phyloP scores from a whole-genome alignment of 305 asterid species.

The Ajuga reptans region DNA sequence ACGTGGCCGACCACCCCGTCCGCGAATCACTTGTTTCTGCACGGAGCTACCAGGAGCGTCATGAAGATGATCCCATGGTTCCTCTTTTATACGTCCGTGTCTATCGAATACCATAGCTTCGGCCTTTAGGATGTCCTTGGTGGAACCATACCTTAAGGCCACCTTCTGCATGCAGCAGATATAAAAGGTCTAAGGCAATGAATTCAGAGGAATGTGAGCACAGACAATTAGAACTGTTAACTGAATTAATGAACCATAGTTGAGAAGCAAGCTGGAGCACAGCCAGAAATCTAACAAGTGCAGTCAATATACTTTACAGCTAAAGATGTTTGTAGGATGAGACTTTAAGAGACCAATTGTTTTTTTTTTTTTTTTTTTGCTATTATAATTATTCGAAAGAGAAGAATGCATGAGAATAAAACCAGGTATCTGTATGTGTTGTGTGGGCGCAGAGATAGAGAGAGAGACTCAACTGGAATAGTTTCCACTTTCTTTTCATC shows the following conservation, averaged over 20 bases:
- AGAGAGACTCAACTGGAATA: conserved; percentile 56
- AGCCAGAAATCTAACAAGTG: too few relatives aligned
- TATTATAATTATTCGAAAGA: neutral
- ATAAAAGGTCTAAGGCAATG: neutral
- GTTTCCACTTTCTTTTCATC: conserved; percentile 46
- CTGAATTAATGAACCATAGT: neutral
- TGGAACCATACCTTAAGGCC: conserved; percentile 25
- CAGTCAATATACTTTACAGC: too few relatives aligned
- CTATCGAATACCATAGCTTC: conserved; percentile 32
- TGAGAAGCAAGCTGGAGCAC: neutral
- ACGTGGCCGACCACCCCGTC: conserved; percentile 51
- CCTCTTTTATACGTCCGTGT: conserved; percentile 30
- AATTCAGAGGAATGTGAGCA: neutral
- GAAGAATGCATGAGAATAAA: neutral
- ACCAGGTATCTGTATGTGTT: neutral
- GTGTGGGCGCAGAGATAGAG: neutral
- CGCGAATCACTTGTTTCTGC: conserved; percentile 24
- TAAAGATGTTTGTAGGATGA: neutral
- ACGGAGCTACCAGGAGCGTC: conserved; percentile 39
- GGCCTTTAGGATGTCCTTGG: conserved; percentile 32
- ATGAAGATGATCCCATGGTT: conserved; percentile 25
- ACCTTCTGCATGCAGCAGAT: conserved; percentile 34
- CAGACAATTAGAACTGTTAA: neutral
- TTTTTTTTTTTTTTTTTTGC: too few relatives aligned
- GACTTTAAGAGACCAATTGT: neutral